Evolutionary conservation across 805 yeast species (phyloP).

Genomic region (Schizosaccharomyces octosporus): DNA sequence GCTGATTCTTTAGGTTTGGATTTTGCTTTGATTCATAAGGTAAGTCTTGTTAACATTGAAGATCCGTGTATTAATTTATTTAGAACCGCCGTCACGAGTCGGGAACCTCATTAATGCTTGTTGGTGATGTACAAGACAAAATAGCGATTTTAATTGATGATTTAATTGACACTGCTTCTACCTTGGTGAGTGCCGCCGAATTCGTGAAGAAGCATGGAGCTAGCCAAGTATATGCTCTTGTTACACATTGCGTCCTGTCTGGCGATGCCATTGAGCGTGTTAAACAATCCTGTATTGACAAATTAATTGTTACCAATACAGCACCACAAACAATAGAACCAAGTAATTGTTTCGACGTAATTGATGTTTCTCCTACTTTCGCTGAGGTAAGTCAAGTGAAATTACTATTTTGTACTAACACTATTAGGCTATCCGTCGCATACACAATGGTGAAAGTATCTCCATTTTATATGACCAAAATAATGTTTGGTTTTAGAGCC

Average conservation of each 20-base stretch:
- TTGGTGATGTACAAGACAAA: slow-evolving; percentile 73
- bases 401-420: not conserved
- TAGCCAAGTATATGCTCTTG: slow-evolving; percentile 54
- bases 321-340: slow-evolving; percentile 38
- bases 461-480: slow-evolving; percentile 56
- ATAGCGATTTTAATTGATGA: slow-evolving; percentile 86
- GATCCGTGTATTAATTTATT: slow-evolving; percentile 9
- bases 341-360: slow-evolving; percentile 18
- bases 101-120: slow-evolving; percentile 76
- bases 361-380: slow-evolving; percentile 69
- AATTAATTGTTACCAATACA: slow-evolving; percentile 67
- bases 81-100: slow-evolving; percentile 10
- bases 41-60: slow-evolving; percentile 14
- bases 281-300: slow-evolving; percentile 45
- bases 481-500: not conserved
- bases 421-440: slow-evolving; percentile 37
- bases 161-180: slow-evolving; percentile 75
- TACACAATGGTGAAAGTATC: slow-evolving; percentile 90
- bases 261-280: slow-evolving; percentile 72
- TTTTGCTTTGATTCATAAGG: slow-evolving; percentile 89
- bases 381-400: slow-evolving; percentile 32
- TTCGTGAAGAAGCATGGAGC: slow-evolving; percentile 86
- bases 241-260: slow-evolving; percentile 80
- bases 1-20: slow-evolving; percentile 76
- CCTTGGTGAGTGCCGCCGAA: slow-evolving; percentile 79